These are phyloP conservation scores for Gleditsia sinensis DNA, from an alignment of 306 rosid genomes.

Conservation along the genomic window DNA sequence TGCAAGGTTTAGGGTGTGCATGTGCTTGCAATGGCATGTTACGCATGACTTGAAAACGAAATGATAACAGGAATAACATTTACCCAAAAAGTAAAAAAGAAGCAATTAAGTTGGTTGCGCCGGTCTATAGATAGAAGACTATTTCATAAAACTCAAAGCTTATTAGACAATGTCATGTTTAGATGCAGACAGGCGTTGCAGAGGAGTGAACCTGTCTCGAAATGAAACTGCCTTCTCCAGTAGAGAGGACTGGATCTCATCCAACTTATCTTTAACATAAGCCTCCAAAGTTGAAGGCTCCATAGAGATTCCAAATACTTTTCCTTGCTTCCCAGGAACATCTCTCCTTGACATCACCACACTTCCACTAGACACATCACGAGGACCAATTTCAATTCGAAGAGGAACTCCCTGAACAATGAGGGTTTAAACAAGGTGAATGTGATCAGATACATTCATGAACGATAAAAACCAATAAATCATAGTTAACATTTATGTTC, in stretches of 20 bases:
- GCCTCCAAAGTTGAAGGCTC: slow-evolving; percentile 76
- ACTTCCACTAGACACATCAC: slow-evolving; percentile 83
- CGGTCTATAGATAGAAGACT: neutral
- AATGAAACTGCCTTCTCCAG: slow-evolving; percentile 69
- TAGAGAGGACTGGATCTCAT: slow-evolving; percentile 83
- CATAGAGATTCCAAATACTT: slow-evolving; percentile 90
- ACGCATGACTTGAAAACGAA: neutral
- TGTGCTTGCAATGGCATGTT: neutral
- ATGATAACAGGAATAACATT: slow-evolving; percentile 8
- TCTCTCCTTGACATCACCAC: slow-evolving; percentile 93
- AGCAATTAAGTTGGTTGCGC: neutral
- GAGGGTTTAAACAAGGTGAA: slow-evolving; percentile 20
- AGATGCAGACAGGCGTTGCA: neutral
- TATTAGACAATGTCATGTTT: neutral
- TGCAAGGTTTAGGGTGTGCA: slow-evolving; percentile 10
- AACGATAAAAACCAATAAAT: slow-evolving; percentile 21
- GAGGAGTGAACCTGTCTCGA: slow-evolving; percentile 74
- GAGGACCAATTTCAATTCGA: slow-evolving; percentile 96
- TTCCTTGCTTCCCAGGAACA: slow-evolving; percentile 95
- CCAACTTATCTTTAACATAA: slow-evolving; percentile 77
- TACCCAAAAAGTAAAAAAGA: neutral
- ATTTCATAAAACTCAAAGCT: slow-evolving; percentile 12
- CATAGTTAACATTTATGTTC: neutral
- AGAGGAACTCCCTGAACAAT: slow-evolving; percentile 89
- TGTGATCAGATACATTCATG: slow-evolving; percentile 10